Evolutionary conservation across 2,329 filamentous ascomycete genomes (phyloP), one percentile per base, ranked within the genome.

Genomic region (Xylariales sp.): DNA sequence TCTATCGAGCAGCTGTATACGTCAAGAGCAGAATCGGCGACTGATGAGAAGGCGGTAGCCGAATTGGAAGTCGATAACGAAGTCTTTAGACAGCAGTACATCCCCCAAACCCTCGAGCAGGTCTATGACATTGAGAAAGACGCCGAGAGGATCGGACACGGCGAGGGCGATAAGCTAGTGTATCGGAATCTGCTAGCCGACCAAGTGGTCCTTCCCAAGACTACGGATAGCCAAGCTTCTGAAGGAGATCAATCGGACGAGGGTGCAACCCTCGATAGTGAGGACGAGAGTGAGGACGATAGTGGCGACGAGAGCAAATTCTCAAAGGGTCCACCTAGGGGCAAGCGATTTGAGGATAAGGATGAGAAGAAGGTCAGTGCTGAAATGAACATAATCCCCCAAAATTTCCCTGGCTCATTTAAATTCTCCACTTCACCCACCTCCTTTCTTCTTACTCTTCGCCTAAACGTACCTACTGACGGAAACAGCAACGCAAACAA

Each of bases 41-140:
- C 83, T 54, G 83, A 86, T 4, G 85, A 87, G 50, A 82, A 82
- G 7, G 81, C 81, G 2, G 79, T 77, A 1, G 89, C 87, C 1
- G 85, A 90, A 61, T 83, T 89, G 18, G 91, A 94, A 72, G 89
- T 95, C 9, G 93, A 97, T 74, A 93, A 94, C 65, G 93, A 96
- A 72, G 96, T 98, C 5, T 99, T 97, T 83, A 88, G 95, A 75
- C 92, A 97, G 75, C 93, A 97, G 79, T 99, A 97, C 79, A 98
- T 99, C 60, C 96, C 96, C 0, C 94, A 97, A 80, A 98, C 93
- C 0, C 85, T 99, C 50, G 93, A 98, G 73, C 93, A 99, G 77
- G 95, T 99, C 4, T 97, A 97, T 79, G 94, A 99, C 78, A 90
- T 97, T 58, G 96, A 98, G 80, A 91, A 94, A 73, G 96, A 98